Base-by-base conservation (phyloP, 306 rosid species). In the Trifolium dubium region DNA sequence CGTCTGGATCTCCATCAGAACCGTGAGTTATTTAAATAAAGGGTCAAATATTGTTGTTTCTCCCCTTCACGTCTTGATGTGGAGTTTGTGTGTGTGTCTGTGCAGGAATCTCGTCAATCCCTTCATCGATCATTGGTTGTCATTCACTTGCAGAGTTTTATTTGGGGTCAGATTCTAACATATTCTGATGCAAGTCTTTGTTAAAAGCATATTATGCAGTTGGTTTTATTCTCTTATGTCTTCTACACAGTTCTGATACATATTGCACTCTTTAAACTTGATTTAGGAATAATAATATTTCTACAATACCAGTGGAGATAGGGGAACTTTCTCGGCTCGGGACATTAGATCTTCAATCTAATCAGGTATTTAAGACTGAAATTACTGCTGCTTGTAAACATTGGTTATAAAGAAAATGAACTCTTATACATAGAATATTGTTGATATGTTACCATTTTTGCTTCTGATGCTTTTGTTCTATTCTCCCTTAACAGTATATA, bases 301-400 rank as follows among this genome's bases (percentile, higher is more conserved):
- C 89, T 74, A 70, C 84, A 17, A 75, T 93, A 82, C 96, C 98
- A 31, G 83, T 61, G 47, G 97, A 91, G 82, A 82, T 91, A 55
- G 96, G 90, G 58, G 83, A 62, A 8, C 98, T 93, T 76, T 85
- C 94, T 73, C 87, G 6, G 44, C 84, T 93, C n/a, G 96, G 94
- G 77, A 93, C 92, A 58, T 88, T 93, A 28, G 97, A 86, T 88
- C 97, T 93, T 74, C 94, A 84, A 54, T 91, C 98, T 78, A 93
- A 93, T 84, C 89, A 89, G 97, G 98, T 93, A 84, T 49, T 18
- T 41, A 31, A 71, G 71, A 40, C 18, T 78, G 72, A 56, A 28
- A 54, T 54, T 63, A 11, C n/a, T 39, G 51, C 69, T 64, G 2
- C 67, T 72, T 59, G n/a, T 72, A 60, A 8, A 55, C 64, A n/a